Evolutionary conservation across 441 rosid genomes (phyloP).

Genomic region (Viola pubescens): DNA sequence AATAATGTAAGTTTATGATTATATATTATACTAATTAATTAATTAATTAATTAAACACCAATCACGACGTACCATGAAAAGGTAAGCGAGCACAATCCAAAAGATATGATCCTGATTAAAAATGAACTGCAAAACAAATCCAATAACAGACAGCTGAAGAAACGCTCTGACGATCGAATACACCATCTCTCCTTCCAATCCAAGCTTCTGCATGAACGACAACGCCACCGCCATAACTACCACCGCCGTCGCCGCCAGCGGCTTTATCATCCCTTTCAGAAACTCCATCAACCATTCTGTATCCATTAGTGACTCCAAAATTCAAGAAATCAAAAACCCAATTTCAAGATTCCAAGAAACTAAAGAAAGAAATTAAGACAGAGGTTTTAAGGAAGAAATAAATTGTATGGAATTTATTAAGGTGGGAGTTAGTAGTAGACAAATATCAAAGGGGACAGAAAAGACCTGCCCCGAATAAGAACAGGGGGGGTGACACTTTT

Average conservation of each 20-base stretch:
- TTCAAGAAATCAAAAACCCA: background rate
- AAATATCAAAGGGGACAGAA: no score
- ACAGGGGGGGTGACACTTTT: background rate
- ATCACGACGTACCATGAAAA: slow-evolving; percentile 69
- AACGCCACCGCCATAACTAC: slow-evolving; percentile 60
- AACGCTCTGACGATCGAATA: slow-evolving; percentile 65
- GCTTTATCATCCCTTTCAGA: slow-evolving; percentile 66
- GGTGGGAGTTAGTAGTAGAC: no score
- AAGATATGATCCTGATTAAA: slow-evolving; percentile 37
- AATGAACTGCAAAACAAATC: slow-evolving; percentile 82
- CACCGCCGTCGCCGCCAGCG: slow-evolving; percentile 59
- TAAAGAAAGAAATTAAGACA: background rate
- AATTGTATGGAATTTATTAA: no score
- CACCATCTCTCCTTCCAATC: slow-evolving; percentile 65
- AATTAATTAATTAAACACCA: background rate
- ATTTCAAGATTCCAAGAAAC: background rate
- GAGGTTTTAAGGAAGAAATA: background rate
- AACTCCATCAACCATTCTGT: slow-evolving; percentile 48
- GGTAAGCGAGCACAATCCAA: slow-evolving; percentile 74
- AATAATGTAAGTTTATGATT: no score
- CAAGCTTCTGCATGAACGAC: slow-evolving; percentile 50
- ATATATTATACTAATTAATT: no score
- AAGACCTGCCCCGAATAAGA: slow-evolving; percentile 27
- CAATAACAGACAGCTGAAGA: slow-evolving; percentile 76
- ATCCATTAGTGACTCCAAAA: slow-evolving; percentile 20